These are phyloP conservation scores for Kwoniella bestiolae DNA, from an alignment of 768 basidiomycete species.

Conservation along the genomic window DNA sequence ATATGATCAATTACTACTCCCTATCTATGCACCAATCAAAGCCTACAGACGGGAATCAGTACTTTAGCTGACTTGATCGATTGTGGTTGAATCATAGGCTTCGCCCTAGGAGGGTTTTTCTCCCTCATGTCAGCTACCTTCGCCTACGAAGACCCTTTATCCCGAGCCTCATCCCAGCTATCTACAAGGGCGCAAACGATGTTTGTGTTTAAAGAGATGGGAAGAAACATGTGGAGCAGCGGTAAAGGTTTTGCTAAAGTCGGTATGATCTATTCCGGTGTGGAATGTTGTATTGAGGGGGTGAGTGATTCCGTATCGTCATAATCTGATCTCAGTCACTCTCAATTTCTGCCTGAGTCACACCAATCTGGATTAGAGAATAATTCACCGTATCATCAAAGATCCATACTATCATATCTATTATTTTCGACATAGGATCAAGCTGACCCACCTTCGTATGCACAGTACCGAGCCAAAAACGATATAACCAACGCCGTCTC, in stretches of 20 bases:
- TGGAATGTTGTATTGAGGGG: constrained; percentile 93
- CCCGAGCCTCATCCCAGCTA: constrained; percentile 51
- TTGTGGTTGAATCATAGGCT: constrained; percentile 65
- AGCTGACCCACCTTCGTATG: no score
- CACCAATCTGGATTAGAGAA: no score
- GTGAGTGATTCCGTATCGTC: no score
- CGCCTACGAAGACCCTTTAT: constrained; percentile 88
- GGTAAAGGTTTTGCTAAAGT: constrained; percentile 95
- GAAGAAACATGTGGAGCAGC: constrained; percentile 82
- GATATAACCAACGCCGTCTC: constrained; percentile 90
- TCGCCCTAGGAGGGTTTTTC: constrained; percentile 92
- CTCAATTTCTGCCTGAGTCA: no score
- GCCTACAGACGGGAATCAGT: no score
- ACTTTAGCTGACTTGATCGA: not conserved
- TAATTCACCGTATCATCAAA: no score
- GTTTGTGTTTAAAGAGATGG: constrained; percentile 91
- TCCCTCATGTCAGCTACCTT: constrained; percentile 95
- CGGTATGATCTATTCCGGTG: constrained; percentile 89
- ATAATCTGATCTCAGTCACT: no score
- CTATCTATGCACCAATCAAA: no score
- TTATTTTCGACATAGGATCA: no score
- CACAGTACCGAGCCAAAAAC: constrained; percentile 87
- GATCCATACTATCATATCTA: no score
- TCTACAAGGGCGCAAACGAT: constrained; percentile 72
- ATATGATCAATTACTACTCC: no score